Evolutionary conservation across 768 basidiomycete species (phyloP).

Genomic region (Leccinum variicolor): DNA sequence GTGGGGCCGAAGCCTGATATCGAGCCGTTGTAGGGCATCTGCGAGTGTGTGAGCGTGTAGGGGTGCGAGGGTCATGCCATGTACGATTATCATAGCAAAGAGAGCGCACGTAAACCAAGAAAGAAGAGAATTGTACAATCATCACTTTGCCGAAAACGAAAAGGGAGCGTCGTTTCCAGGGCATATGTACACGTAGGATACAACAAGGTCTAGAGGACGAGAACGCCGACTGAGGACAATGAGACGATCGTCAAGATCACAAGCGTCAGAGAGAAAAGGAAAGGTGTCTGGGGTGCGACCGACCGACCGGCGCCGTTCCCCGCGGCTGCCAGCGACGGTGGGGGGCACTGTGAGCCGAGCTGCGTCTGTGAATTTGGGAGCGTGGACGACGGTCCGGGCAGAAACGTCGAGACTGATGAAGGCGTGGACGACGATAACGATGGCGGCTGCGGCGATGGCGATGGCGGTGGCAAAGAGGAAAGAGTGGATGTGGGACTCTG

Average conservation of each 20-base stretch:
- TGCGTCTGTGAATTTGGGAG: constrained; percentile 17
- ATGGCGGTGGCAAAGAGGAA: background rate
- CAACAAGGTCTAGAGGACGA: constrained; percentile 21
- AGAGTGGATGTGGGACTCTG: background rate
- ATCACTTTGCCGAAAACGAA: background rate
- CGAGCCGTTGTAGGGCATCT: constrained; percentile 45
- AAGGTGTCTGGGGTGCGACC: constrained; percentile 7
- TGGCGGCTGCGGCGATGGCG: background rate
- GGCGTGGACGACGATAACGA: background rate
- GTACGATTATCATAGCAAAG: background rate
- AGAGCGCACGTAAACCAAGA: background rate
- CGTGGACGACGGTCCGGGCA: background rate
- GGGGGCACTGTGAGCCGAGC: constrained; percentile 23
- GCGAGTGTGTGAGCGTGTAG: too few relatives aligned
- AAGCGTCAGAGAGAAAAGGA: constrained; percentile 12
- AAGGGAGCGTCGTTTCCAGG: background rate
- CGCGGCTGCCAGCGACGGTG: background rate
- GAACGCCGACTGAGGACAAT: constrained; percentile 23
- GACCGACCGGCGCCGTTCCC: constrained; percentile 6
- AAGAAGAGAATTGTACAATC: background rate
- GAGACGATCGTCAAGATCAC: constrained; percentile 25
- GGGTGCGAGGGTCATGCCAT: background rate
- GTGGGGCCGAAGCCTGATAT: constrained; percentile 71
- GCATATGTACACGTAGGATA: background rate
- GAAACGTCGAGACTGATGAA: background rate